phyloP scores from a whole-genome alignment of 2,329 filamentous ascomycete species.

The Phaeosphaeriaceae sp. region DNA sequence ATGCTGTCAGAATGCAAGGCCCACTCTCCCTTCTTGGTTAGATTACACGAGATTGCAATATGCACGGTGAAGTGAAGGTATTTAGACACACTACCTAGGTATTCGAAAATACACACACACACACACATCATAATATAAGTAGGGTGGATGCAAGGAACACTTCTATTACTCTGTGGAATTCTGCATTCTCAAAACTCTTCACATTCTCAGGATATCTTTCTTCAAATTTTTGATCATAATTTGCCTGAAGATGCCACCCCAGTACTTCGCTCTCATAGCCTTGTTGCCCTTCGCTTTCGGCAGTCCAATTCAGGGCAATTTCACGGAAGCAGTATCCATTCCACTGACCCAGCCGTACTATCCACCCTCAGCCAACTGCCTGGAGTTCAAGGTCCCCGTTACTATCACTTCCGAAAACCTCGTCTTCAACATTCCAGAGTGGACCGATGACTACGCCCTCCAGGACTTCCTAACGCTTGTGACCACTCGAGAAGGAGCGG shows the following conservation, averaged over 20 bases:
- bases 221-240: background rate
- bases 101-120: too few relatives aligned
- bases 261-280: background rate
- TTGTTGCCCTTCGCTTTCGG: background rate
- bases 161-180: background rate
- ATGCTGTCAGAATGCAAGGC: background rate
- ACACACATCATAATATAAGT: background rate
- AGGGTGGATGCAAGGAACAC: background rate
- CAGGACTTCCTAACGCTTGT: slow-evolving; percentile 1
- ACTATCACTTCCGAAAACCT: slow-evolving; percentile 3
- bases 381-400: slow-evolving; percentile 5
- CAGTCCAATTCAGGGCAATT: background rate
- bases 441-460: slow-evolving; percentile 5
- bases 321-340: background rate
- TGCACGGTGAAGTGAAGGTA: background rate
- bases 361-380: slow-evolving; percentile 3
- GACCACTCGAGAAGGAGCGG: background rate
- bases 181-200: background rate
- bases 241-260: background rate
- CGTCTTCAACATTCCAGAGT: slow-evolving; percentile 1
- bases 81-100: too few relatives aligned
- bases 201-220: background rate
- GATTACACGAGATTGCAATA: background rate
- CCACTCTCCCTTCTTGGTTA: background rate
- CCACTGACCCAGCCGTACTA: background rate